These are phyloP conservation scores for Barbarea vulgaris DNA, from an alignment of 345 rosid genomes.

Conservation along the genomic window DNA sequence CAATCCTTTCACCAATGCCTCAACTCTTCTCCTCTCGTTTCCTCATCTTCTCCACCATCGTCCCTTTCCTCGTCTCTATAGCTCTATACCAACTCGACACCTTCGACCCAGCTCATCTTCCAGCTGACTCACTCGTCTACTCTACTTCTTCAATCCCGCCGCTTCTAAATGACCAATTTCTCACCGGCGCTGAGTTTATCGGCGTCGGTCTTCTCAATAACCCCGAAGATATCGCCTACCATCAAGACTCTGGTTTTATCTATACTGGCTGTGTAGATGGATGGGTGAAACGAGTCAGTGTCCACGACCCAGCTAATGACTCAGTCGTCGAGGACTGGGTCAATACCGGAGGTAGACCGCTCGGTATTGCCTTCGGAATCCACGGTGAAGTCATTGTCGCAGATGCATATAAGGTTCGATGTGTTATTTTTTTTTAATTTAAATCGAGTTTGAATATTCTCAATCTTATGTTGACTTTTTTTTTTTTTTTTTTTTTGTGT, in stretches of 20 bases:
- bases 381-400: constrained; percentile 60
- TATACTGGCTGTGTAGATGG: constrained; percentile 74
- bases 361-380: constrained; percentile 64
- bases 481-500: neutral
- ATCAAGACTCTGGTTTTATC: constrained; percentile 41
- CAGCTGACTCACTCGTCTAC: constrained; percentile 43
- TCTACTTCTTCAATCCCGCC: constrained; percentile 23
- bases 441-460: neutral
- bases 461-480: neutral
- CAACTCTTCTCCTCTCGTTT: constrained; percentile 1
- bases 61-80: constrained; percentile 46
- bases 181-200: constrained; percentile 52
- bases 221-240: constrained; percentile 71
- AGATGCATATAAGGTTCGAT: constrained; percentile 66
- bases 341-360: constrained; percentile 82
- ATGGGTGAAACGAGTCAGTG: constrained; percentile 74
- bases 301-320: constrained; percentile 41
- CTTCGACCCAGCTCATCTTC: constrained; percentile 56
- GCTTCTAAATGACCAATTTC: constrained; percentile 36
- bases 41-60: constrained; percentile 21
- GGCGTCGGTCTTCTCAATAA: constrained; percentile 48
- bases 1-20: constrained; percentile 10
- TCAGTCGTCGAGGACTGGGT: constrained; percentile 64
- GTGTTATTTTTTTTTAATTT: neutral
- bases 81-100: constrained; percentile 50